Evolutionary conservation across 2,329 filamentous ascomycete genomes (phyloP), one percentile per base, ranked within the genome.

Genomic region (Chalara sp.): DNA sequence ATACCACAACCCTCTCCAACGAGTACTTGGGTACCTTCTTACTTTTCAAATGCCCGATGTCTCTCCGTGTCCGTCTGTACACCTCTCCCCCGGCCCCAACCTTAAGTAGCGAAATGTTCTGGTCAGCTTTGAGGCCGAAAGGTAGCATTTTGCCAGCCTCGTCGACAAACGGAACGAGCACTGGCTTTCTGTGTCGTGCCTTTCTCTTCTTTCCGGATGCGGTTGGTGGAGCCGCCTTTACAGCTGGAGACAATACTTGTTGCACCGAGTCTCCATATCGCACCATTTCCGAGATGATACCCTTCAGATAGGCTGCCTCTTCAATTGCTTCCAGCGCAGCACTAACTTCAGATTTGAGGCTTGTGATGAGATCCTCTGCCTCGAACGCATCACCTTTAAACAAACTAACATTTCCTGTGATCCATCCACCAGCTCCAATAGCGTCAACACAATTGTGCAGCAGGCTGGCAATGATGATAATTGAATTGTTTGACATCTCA

Each of bases 1-100:
- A 89, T 61, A 89, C 72, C 48, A 78, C 68, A 60, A 95, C 83
- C 68, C 82, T 81, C 71, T 96, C 89, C 58, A 92, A 77, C 44
- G 87, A 89, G 71, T 96, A 96, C 58, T 84, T 81, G 50, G 86
- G 87, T 55, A 91, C 85, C 65, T 84, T 84, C 70, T 87, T 86
- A 64, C 86, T 89, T 63, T 86, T 81, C 66, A 95, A 70, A 68
- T 87, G 81, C 13, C 87, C 88, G 52, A 84, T 83, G 70, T 95
- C 86, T 67, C 89, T 76, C 59, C 72, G 75, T 60, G 76, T 89
- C 59, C 88, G 80, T 65, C 79, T 72, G 55, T 83, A 76, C 40
- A 89, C 72, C 71, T 89, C 86, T 13, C 89, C 88, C 50, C 82
- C 83, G 44, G 78, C 74, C 58, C 83, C 73, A 58, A 87, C 71